Base-by-base conservation (phyloP, 257 asterid genomes). In the Solanum raphanifolium region DNA sequence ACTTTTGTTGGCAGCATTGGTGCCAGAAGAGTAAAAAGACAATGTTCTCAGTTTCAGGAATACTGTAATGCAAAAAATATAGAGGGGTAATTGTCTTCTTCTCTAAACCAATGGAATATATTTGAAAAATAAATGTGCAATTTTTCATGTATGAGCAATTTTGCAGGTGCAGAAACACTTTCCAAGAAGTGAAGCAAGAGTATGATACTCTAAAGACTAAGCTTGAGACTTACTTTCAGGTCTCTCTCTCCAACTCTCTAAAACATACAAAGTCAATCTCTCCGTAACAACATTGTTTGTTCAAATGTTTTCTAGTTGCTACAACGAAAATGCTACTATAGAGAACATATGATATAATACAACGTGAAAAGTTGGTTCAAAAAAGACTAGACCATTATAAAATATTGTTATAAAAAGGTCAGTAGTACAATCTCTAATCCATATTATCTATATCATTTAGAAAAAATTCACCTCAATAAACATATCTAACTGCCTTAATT, bases 161-260 rank as follows among this genome's bases (percentile, higher is more conserved):
- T 2, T 88, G 87, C 91, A 95, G 98, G 91, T 95, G 98, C 94
- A 84, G 12, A 34, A 92, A 91, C 90, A 76, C 91, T 88, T 91
- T 95, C 91, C 93, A 92, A 89, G 91, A 87, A 85, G 92, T 91
- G 78, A 96, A 96, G 89, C 95, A 91, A 90, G 96, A 95, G 89
- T 92, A 94, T 87, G 91, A 91, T 84, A 86, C 88, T 84, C 94
- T 95, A n/a, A 93, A 83, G 93, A 91, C 87, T 90, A 95, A 94
- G 88, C 96, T 95, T 35, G 98, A 95, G 81, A 65, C 89, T 86
- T 96, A 95, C 84, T 93, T 96, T 87, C 94, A 95, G 98, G 98
- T 81, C 18, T 46, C 78, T 71, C 41, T 71, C 18, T 25, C 73
- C 38, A 69, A 29, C 36, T 27, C 23, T 29, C 36, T 27, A 27